Conservation (phyloP, 169 alveolate genomes). For the Plasmodium chabaudi region DNA sequence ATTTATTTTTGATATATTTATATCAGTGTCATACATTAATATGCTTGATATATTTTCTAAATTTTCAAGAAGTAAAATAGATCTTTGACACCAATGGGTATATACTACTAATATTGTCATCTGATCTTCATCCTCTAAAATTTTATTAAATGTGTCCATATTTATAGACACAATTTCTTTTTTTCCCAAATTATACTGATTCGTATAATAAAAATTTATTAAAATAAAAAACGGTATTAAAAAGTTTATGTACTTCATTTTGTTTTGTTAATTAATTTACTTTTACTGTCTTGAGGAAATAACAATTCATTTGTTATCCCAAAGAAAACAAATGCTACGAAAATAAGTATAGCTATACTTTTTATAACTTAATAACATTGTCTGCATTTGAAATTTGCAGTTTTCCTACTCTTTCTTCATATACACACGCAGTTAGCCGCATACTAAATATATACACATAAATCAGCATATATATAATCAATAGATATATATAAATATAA, state of each 20-base stretch:
- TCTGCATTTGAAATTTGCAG: no score
- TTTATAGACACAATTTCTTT: constrained; percentile 20
- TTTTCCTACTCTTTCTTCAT: no score
- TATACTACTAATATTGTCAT: constrained; percentile 53
- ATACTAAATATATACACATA: no score
- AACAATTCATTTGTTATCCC: no score
- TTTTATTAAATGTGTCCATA: constrained; percentile 18
- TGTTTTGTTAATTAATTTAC: no score
- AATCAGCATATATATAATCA: no score
- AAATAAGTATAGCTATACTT: no score
- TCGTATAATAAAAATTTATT: constrained; percentile 14
- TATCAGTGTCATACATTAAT: constrained; percentile 29
- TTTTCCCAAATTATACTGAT: not conserved
- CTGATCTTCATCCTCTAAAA: constrained; percentile 23
- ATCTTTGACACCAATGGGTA: constrained; percentile 63
- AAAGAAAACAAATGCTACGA: no score
- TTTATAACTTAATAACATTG: no score
- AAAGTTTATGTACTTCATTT: not conserved
- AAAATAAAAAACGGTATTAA: constrained; percentile 12
- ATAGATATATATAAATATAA: no score
- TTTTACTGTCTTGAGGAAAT: no score
- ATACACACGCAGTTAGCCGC: no score
- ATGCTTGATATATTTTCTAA: constrained; percentile 37
- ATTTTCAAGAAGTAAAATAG: constrained; percentile 41
- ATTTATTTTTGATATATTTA: constrained; percentile 54